Conservation (phyloP, 2,329 filamentous ascomycete species). For the Colletotrichum lentis region DNA sequence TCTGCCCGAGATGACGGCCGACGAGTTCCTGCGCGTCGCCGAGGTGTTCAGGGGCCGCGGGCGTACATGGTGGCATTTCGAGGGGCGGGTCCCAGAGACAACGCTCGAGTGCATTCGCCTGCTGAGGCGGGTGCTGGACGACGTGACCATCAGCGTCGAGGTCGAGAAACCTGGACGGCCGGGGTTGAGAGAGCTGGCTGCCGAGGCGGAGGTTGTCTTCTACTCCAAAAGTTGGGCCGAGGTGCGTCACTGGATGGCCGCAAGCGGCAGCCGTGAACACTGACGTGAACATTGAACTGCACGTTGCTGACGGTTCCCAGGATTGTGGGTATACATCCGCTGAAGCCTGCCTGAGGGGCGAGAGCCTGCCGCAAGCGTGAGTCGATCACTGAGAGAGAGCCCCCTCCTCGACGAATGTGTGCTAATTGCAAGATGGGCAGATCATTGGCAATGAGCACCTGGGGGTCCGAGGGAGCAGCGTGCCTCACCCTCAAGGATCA, state of each 20-base stretch:
- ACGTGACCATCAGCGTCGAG: conserved; percentile 68
- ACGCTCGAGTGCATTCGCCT: conserved; percentile 66
- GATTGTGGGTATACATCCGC: conserved; percentile 51
- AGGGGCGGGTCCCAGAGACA: conserved; percentile 72
- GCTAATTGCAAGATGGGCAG: conserved; percentile 43
- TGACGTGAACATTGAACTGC: too few species aligned
- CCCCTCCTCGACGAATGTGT: conserved; percentile 3
- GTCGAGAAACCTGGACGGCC: conserved; percentile 73
- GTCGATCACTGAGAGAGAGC: conserved; percentile 38
- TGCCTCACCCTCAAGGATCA: conserved; percentile 49
- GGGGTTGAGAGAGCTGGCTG: conserved; percentile 67
- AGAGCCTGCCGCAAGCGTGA: conserved; percentile 56
- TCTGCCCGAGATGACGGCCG: conserved; percentile 71
- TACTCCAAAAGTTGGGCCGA: conserved; percentile 77
- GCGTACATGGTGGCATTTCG: conserved; percentile 70
- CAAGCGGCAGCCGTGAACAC: too few species aligned
- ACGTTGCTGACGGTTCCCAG: conserved; percentile 38
- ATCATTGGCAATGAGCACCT: conserved; percentile 64
- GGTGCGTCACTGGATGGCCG: conserved; percentile 52
- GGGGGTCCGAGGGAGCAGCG: conserved; percentile 62
- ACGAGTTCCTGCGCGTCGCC: conserved; percentile 64
- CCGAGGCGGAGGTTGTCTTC: conserved; percentile 74
- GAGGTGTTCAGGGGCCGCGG: conserved; percentile 49
- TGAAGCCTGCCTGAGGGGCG: conserved; percentile 60
- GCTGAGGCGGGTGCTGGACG: conserved; percentile 51